Conservation (phyloP, 2,329 filamentous ascomycete species). For the Penicillium sp. region DNA sequence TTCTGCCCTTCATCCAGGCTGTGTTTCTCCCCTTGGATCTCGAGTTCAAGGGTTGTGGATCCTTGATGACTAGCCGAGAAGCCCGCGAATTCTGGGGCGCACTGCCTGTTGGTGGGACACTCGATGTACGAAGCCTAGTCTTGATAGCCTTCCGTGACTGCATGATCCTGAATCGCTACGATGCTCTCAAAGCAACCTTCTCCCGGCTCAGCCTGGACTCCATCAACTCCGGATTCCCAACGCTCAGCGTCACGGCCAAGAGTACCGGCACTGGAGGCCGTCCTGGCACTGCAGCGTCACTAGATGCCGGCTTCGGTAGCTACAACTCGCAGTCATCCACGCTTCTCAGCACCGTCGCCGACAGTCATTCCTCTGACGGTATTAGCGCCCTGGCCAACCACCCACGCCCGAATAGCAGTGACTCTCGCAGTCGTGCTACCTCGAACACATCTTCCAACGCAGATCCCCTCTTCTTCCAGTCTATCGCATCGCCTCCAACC, state of each 20-base stretch:
- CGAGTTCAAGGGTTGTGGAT: constrained; percentile 83
- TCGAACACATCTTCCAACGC: constrained; percentile 70
- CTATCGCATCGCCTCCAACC: constrained; percentile 40
- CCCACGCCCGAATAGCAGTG: constrained; percentile 21
- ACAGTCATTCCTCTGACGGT: constrained; percentile 53
- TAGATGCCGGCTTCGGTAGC: constrained; percentile 72
- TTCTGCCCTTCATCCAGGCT: constrained; percentile 90
- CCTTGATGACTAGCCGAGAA: constrained; percentile 73
- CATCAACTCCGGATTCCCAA: constrained; percentile 54
- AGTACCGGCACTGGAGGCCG: constrained; percentile 52
- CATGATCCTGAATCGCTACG: constrained; percentile 84
- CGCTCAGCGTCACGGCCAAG: constrained; percentile 42
- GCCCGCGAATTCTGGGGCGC: constrained; percentile 85
- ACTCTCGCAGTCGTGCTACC: constrained; percentile 70
- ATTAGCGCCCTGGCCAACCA: constrained; percentile 38
- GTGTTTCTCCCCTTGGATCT: constrained; percentile 91
- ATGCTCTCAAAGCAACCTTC: constrained; percentile 84
- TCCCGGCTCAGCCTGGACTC: constrained; percentile 85
- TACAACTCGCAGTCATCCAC: constrained; percentile 79
- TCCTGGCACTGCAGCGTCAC: constrained; percentile 71
- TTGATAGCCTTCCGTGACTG: constrained; percentile 84
- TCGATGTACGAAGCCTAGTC: constrained; percentile 87
- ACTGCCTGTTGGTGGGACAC: constrained; percentile 55
- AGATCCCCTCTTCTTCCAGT: constrained; percentile 46
- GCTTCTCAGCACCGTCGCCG: constrained; percentile 65